Base-by-base conservation (phyloP, 805 yeast species). In the Nakazawaea sp. region DNA sequence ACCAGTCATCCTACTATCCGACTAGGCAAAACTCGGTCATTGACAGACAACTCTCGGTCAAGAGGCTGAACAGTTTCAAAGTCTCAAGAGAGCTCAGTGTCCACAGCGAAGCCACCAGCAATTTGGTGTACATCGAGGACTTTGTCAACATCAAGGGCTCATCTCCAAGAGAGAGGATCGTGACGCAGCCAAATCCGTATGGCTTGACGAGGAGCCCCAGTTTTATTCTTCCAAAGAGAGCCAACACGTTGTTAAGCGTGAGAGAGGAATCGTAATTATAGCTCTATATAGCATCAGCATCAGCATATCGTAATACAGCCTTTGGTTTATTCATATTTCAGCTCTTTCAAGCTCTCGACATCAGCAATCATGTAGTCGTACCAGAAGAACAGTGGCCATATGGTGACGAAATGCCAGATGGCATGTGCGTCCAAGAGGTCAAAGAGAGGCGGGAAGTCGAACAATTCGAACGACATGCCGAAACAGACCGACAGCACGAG, bases 391-490 rank as follows among this genome's bases (percentile, higher is more conserved):
- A 90, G 76, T 0, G 97, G 97, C 51, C 86, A 56, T 2, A 89
- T 78, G 0, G 98, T 92, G 16, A 85, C 74, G 19, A 83, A 68
- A 55, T 92, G 98, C 98, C 98, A 92, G 27, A 90, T 51, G 0
- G 96, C 77, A 58, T 92, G 98, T 0, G 96, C 95, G 59, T 92
- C 98, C 0, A 92, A 49, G 27, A 84, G 67, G 47, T 70, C 82
- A 35, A 50, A 61, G 27, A 81, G 53, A 12, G 84, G 92, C 4
- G 94, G 73, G 55, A 92, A 92, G 58, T 90, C 98, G 58, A 88
- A 83, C 26, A 90, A 59, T 55, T 90, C 98, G 45, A 90, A 72
- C n/a, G 82, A 68, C 92, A 87, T 86, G 1, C 95, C 97, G 18
- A 71, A 48, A 2, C 74, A 50, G 9, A 89, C 81, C 28, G 66